Conservation (phyloP, 495 filamentous ascomycete genomes). For the Cairneyella variabilis region DNA sequence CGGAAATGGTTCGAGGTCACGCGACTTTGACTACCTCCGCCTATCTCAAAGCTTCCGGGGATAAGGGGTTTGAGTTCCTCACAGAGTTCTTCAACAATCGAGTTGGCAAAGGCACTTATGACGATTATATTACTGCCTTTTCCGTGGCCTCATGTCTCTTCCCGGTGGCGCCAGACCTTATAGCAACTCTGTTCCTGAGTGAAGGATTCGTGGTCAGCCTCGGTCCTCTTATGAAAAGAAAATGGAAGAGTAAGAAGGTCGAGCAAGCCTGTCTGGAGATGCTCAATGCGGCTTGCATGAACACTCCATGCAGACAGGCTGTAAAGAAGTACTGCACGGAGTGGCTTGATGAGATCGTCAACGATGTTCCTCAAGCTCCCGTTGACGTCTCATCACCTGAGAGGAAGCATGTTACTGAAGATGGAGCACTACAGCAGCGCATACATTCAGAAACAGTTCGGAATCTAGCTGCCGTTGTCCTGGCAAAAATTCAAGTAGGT, state of each 20-base stretch:
- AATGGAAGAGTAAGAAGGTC: constrained; percentile 70
- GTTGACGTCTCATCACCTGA: constrained; percentile 37
- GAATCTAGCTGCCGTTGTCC: constrained; percentile 74
- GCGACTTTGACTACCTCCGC: constrained; percentile 73
- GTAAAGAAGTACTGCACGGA: constrained; percentile 74
- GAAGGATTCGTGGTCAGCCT: constrained; percentile 74
- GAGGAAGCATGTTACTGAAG: constrained; percentile 10
- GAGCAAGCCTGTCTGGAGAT: constrained; percentile 82
- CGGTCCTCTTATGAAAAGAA: constrained; percentile 65
- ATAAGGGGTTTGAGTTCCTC: constrained; percentile 61
- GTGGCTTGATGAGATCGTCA: constrained; percentile 78
- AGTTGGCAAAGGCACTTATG: constrained; percentile 46
- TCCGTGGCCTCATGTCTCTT: constrained; percentile 86
- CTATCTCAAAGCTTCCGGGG: constrained; percentile 71
- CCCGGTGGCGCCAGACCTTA: constrained; percentile 69
- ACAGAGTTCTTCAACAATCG: constrained; percentile 58
- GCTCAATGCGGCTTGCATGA: constrained; percentile 85
- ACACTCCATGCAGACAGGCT: constrained; percentile 69
- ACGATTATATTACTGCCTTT: constrained; percentile 70
- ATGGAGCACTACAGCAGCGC: constrained; percentile 25
- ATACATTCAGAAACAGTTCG: constrained; percentile 47
- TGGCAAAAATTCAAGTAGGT: constrained; percentile 69
- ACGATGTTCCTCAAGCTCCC: constrained; percentile 57
- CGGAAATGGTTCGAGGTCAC: constrained; percentile 63
- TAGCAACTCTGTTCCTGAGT: constrained; percentile 72